Evolutionary conservation across 2,329 filamentous ascomycete species (phyloP), one percentile per base, ranked within the genome.

Genomic region (Verticillium longisporum): DNA sequence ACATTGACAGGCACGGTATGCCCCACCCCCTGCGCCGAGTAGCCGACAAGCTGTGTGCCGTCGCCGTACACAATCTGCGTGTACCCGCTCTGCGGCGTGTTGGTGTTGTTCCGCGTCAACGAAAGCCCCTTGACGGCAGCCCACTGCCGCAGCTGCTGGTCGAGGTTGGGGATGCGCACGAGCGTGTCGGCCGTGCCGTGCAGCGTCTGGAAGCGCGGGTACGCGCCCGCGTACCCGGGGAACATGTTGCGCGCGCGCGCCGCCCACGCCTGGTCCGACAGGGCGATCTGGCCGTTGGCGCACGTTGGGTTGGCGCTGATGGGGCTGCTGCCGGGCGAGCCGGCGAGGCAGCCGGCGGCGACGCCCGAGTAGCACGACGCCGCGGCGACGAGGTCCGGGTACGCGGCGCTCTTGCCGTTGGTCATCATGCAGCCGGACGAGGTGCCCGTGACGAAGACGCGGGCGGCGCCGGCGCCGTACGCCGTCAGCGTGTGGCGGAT

Each of bases 391-490:
- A 75, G 57, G 26, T 76, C 72, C 1, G 73, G 72, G 60, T 75
- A 75, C 0, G 70, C 63, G 10, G 70, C 73, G 0, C 68, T 64
- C 3, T 76, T 64, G 33, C 74, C 72, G 55, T 76, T 75, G 31
- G 70, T 73, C 71, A 74, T 73, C 68, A 74, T 75, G 9, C 67
- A 72, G 1, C 72, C 73, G 0, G 71, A 73, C 2, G 65, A 68
- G 3, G 66, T 66, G 0, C 80, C 80, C 1, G 77, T 80, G 1
- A 77, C 76, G 60, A 75, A 83, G 2, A 83, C 78, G 37, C 73
- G 74, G 54, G 66, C 69, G 6, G 75, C 65, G 63, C 83, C 76
- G 34, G 73, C 79, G 14, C 71, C 70, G 69, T 83, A 82, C 59
- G 73, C 75, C 10, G 66, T 63, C 14, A 82, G 69, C 2, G 80